A percentile compares a stretch with the other conserved stretches of the same genome.
phyloP scores from a whole-genome alignment of 805 yeast species.

The Ogataea zsoltii region DNA sequence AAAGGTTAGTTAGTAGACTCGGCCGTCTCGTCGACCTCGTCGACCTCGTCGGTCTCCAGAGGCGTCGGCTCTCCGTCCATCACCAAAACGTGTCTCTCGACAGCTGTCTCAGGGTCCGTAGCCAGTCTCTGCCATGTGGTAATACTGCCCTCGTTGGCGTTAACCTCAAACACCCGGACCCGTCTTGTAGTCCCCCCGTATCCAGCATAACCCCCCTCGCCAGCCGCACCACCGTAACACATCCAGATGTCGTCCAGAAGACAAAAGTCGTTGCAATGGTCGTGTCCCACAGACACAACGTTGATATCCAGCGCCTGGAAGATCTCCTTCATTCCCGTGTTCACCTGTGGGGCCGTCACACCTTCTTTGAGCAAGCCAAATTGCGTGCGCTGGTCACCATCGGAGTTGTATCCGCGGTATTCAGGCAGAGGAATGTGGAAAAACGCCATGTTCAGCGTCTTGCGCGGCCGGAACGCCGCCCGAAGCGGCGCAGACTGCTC shows the following conservation, averaged over 20 bases:
- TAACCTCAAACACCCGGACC: slow-evolving; percentile 68
- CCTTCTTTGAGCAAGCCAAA: slow-evolving; percentile 72
- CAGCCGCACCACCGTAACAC: slow-evolving; percentile 92
- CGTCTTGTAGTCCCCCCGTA: slow-evolving; percentile 87
- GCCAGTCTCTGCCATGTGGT: slow-evolving; percentile 7
- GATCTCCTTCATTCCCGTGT: slow-evolving; percentile 63
- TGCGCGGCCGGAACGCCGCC: slow-evolving; percentile 25
- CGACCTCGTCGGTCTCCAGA: too few species aligned
- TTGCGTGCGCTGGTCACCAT: slow-evolving; percentile 34
- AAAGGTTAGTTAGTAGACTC: too few species aligned
- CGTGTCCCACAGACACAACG: slow-evolving; percentile 87
- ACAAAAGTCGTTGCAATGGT: slow-evolving; percentile 94
- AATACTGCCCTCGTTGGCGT: slow-evolving; percentile 26
- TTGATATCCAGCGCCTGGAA: slow-evolving; percentile 68
- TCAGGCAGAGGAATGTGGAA: slow-evolving; percentile 95
- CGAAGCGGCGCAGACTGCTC: slow-evolving; percentile 11
- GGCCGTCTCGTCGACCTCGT: background rate
- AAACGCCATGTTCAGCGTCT: slow-evolving; percentile 78
- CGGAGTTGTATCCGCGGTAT: slow-evolving; percentile 46
- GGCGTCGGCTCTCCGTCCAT: background rate
- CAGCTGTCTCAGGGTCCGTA: background rate
- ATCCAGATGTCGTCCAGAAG: slow-evolving; percentile 68
- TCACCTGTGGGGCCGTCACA: slow-evolving; percentile 72
- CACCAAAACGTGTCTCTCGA: background rate
- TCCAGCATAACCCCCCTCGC: slow-evolving; percentile 97